These are phyloP conservation scores for Phaseolus coccineus DNA, from an alignment of 331 rosid genomes.

Conservation along the genomic window DNA sequence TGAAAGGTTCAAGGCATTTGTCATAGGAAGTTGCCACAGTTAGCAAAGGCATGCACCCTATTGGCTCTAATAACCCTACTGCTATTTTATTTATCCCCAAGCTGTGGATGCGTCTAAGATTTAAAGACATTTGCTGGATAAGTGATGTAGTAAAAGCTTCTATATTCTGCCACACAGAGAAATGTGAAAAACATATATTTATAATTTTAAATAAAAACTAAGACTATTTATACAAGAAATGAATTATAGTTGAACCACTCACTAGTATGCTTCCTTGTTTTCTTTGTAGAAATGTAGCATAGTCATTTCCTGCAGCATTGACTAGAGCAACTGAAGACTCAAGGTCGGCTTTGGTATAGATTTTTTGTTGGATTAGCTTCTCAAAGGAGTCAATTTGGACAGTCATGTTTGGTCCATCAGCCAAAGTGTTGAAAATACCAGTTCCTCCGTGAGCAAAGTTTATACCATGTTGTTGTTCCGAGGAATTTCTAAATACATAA, in stretches of 20 bases:
- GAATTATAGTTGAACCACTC: conserved; percentile 13
- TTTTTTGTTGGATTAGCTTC: conserved; percentile 42
- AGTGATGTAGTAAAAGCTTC: conserved; percentile 27
- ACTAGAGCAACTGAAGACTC: conserved; percentile 42
- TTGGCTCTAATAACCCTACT: conserved; percentile 51
- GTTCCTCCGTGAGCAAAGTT: conserved; percentile 57
- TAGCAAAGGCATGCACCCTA: conserved; percentile 66
- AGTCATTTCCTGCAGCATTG: conserved; percentile 44
- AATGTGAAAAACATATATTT: background rate
- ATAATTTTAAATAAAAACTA: too few relatives aligned
- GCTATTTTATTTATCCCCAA: conserved; percentile 64
- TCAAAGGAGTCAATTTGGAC: conserved; percentile 50
- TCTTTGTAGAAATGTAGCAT: background rate
- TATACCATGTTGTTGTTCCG: conserved; percentile 37
- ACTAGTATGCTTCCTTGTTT: background rate
- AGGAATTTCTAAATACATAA: conserved; percentile 24
- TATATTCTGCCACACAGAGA: conserved; percentile 43
- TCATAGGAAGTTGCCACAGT: conserved; percentile 32
- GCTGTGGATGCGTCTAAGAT: conserved; percentile 52
- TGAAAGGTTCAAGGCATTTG: conserved; percentile 36
- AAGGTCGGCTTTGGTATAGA: conserved; percentile 40
- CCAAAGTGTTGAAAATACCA: conserved; percentile 43
- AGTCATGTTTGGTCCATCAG: conserved; percentile 50
- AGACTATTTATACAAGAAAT: background rate
- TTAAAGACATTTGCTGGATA: conserved; percentile 45